Conservation (phyloP, 495 filamentous ascomycete species). For the Neurospora sp. region DNA sequence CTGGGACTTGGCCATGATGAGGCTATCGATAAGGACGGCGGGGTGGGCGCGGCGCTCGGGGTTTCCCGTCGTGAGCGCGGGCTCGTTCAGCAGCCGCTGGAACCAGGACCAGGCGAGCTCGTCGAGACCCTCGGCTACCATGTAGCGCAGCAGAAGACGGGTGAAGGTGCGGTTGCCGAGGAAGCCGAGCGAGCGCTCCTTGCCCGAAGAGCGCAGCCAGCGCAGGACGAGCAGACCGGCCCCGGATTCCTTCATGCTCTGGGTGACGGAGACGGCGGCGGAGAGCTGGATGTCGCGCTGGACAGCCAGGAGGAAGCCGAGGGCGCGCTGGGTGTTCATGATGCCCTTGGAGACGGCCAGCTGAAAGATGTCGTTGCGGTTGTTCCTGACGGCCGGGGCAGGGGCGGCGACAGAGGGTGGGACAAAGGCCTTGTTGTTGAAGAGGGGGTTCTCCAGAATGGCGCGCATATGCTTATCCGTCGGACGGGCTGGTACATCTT, state of each 20-base stretch:
- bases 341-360: conserved; percentile 30
- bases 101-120: conserved; percentile 36
- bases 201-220: conserved; percentile 43
- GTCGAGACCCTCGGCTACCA: conserved; percentile 41
- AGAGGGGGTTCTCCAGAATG: conserved; percentile 64
- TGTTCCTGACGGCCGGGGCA: neutral
- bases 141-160: conserved; percentile 29
- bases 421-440: conserved; percentile 14
- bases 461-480: conserved; percentile 49
- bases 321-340: conserved; percentile 32
- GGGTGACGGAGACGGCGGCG: conserved; percentile 10
- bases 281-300: conserved; percentile 18
- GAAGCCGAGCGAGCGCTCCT: conserved; percentile 27
- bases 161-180: conserved; percentile 22
- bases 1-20: conserved; percentile 17
- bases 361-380: conserved; percentile 27
- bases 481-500: conserved; percentile 10
- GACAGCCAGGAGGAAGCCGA: conserved; percentile 30
- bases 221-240: conserved; percentile 34
- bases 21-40: conserved; percentile 10
- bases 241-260: conserved; percentile 26
- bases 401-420: neutral
- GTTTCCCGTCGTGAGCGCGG: neutral
- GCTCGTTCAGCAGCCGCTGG: conserved; percentile 14
- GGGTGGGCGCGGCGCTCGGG: conserved; percentile 2